Evolutionary conservation across 2,329 filamentous ascomycete genomes (phyloP).

Genomic region (Pseudovirgaria hyperparasitica): DNA sequence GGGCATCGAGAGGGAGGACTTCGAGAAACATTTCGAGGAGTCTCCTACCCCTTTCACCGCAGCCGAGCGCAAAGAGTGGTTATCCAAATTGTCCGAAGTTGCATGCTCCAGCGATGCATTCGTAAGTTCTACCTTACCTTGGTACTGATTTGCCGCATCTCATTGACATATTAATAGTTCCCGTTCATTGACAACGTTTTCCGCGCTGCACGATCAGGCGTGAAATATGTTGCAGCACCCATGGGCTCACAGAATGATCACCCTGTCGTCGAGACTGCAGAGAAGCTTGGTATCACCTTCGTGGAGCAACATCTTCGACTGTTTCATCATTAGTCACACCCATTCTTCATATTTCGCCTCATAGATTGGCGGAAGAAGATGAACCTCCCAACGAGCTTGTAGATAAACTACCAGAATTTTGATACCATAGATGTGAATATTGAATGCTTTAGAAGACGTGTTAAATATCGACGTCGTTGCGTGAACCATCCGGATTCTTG

Average conservation of each 20-base stretch:
- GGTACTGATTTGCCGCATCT: background rate
- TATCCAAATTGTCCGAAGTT: slow-evolving; percentile 67
- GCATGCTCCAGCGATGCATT: slow-evolving; percentile 91
- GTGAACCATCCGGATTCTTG: too few species aligned
- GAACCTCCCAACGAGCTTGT: too few species aligned
- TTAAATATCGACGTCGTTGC: too few species aligned
- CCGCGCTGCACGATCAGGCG: slow-evolving; percentile 75
- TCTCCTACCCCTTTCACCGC: slow-evolving; percentile 62
- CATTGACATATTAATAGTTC: slow-evolving; percentile 46
- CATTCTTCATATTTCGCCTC: too few species aligned
- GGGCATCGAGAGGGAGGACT: slow-evolving; percentile 73
- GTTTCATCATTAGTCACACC: slow-evolving; percentile 95
- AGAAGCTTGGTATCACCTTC: slow-evolving; percentile 86
- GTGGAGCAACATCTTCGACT: slow-evolving; percentile 88
- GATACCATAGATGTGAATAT: too few species aligned
- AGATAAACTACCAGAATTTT: too few species aligned
- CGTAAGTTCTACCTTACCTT: slow-evolving; percentile 41
- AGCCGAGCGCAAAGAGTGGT: slow-evolving; percentile 78
- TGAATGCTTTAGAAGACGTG: too few species aligned
- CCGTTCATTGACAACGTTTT: slow-evolving; percentile 98
- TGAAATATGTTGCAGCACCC: slow-evolving; percentile 91
- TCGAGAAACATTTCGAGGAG: slow-evolving; percentile 81
- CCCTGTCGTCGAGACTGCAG: slow-evolving; percentile 74
- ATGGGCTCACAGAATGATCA: slow-evolving; percentile 78
- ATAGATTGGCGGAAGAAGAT: too few species aligned